These are phyloP conservation scores for Lodderomyces oxycetoniae DNA, from an alignment of 1,139 yeast species.

Conservation along the genomic window DNA sequence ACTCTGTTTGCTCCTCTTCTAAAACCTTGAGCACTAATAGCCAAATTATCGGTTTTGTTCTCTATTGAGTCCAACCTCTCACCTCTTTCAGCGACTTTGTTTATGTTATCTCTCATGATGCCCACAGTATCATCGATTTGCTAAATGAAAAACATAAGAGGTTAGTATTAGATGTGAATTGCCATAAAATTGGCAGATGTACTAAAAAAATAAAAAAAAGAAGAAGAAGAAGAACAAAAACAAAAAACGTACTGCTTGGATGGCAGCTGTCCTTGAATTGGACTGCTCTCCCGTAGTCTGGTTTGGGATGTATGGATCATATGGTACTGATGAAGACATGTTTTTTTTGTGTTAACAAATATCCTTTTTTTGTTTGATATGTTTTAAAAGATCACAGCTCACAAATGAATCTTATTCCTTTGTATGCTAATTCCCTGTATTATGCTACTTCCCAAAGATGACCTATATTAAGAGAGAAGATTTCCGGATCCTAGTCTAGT, in stretches of 20 bases:
- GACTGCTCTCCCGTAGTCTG: conserved; percentile 51
- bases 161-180: conserved; percentile 21
- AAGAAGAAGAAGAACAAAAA: background rate
- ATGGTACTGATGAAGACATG: conserved; percentile 82
- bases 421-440: conserved; percentile 2
- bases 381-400: background rate
- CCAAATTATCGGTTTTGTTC: conserved; percentile 90
- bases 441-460: too few species aligned
- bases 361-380: conserved; percentile 1
- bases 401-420: background rate
- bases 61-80: conserved; percentile 91
- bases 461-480: too few species aligned
- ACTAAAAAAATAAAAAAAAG: background rate
- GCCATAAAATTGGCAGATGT: too few species aligned
- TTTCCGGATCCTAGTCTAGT: too few species aligned
- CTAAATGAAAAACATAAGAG: conserved; percentile 30
- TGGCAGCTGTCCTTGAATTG: conserved; percentile 71
- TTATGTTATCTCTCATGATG: conserved; percentile 95
- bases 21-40: conserved; percentile 91
- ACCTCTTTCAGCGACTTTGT: conserved; percentile 92
- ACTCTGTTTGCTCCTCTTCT: conserved; percentile 97
- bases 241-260: conserved; percentile 68
- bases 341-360: conserved; percentile 6
- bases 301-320: conserved; percentile 83
- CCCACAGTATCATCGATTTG: conserved; percentile 97